Base-by-base conservation (phyloP, 179 eudicot genomes). In the Pouteria campechiana region DNA sequence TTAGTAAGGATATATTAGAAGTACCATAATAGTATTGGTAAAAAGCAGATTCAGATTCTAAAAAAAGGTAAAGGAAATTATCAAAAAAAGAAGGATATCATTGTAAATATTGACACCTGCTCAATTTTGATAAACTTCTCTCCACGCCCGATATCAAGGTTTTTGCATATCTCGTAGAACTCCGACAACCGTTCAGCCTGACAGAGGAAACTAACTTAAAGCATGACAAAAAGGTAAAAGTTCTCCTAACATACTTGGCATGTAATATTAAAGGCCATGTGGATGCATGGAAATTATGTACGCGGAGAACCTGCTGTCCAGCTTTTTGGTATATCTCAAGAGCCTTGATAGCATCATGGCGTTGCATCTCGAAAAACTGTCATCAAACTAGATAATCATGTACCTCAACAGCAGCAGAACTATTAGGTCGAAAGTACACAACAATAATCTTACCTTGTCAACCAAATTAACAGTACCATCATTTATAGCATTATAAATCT, bases 311-410 rank as follows among this genome's bases (percentile, higher is more conserved):
- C 58, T 64, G 70, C 14, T 47, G 33, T 25, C 11, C 41, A 13
- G 64, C 52, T 39, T 41, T 64, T 38, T 29, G 41, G 25, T 64
- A 64, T 37, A 64, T 64, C 24, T 53, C 60, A 31, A 58, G 55
- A 36, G 70, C 56, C 49, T 44, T 42, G 18, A 64, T 47, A 22
- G 70, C 70, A 42, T 58, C 70, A 14, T 55, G 51, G 23, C 52
- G 65, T 19, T 35, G 64, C 70, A 64, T 64, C 57, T 58, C 56
- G 37, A 64, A 64, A 48, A 34, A 64, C 64, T 64, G 53, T 40
- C 8, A 39, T 16, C 28, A 32, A 30, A 52, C 17, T n/a, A n/a
- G n/a, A n/a, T n/a, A n/a, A n/a, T n/a, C n/a, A n/a, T n/a, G n/a
- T n/a, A n/a, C n/a, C n/a, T n/a, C n/a, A n/a, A n/a, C n/a, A n/a